Evolutionary conservation across 805 yeast species (phyloP).

Genomic region (Lipomyces starkeyi): DNA sequence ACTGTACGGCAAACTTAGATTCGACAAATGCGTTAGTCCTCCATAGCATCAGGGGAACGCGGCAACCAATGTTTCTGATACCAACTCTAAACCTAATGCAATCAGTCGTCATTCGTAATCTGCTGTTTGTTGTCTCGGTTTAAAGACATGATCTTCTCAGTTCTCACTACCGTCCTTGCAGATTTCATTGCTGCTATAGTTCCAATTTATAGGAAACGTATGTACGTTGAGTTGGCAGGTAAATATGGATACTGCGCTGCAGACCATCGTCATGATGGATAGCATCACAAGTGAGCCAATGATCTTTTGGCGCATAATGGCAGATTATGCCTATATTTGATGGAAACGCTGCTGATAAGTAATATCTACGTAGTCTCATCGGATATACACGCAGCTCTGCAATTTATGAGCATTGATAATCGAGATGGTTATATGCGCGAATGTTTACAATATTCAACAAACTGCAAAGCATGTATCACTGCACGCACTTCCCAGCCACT

Average conservation of each 20-base stretch:
- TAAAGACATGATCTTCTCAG: neutral
- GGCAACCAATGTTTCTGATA: neutral
- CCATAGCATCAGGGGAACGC: neutral
- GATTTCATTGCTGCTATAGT: neutral
- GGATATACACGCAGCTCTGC: neutral
- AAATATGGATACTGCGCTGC: neutral
- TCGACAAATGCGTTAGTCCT: neutral
- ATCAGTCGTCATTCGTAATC: neutral
- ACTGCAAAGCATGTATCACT: conserved; percentile 21
- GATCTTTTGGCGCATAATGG: neutral
- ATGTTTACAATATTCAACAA: conserved; percentile 18
- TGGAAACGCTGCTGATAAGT: neutral
- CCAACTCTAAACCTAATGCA: neutral
- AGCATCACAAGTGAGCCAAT: neutral
- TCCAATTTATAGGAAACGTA: neutral
- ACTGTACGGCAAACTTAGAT: no score
- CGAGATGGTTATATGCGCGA: conserved; percentile 21
- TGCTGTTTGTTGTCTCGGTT: neutral
- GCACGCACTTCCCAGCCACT: conserved; percentile 22
- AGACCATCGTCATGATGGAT: neutral
- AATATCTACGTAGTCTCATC: neutral
- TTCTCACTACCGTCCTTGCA: neutral
- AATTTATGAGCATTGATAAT: neutral
- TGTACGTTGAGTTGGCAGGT: neutral
- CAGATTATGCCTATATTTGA: neutral